A percentile compares a stretch with the other conserved stretches of the same genome.
Evolutionary conservation across 768 basidiomycete genomes (phyloP).

Genomic region (Tylopilus balloui): DNA sequence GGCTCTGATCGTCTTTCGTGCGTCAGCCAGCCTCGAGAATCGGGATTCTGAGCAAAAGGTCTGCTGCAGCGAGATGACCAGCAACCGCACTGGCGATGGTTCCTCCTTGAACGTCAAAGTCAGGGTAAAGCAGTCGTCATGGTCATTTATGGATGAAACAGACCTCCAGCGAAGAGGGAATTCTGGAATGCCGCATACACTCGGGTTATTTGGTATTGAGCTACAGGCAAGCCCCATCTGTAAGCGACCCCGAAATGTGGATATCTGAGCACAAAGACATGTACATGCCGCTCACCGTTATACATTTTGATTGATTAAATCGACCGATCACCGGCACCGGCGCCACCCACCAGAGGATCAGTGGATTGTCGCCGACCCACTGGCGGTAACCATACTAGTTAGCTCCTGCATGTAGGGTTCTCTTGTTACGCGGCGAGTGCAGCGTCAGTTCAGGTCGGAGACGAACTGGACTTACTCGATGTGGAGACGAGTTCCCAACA

Average conservation of each 20-base stretch:
- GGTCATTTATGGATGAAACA: background rate
- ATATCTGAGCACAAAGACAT: background rate
- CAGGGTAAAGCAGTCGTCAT: background rate
- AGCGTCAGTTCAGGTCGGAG: background rate
- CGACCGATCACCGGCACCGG: background rate
- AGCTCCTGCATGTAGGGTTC: too few species aligned
- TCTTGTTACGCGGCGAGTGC: too few species aligned
- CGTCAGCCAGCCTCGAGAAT: conserved; percentile 29
- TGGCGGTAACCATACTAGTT: background rate
- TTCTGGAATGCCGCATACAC: background rate
- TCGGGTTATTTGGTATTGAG: background rate
- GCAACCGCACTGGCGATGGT: conserved; percentile 33
- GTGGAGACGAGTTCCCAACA: conserved; percentile 12
- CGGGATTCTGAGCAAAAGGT: conserved; percentile 23
- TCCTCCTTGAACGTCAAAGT: conserved; percentile 26
- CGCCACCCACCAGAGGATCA: background rate
- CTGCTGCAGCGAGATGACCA: conserved; percentile 26
- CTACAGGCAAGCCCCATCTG: background rate
- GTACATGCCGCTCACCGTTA: background rate
- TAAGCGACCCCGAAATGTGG: too few species aligned
- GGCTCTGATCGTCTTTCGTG: conserved; percentile 19
- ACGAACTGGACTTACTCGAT: background rate
- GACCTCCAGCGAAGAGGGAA: conserved; percentile 48
- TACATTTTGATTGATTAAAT: conserved; percentile 1
- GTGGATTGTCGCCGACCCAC: background rate